Conservation (phyloP, 1,284 basidiomycete genomes). For the Sanghuangporus sanghuang region DNA sequence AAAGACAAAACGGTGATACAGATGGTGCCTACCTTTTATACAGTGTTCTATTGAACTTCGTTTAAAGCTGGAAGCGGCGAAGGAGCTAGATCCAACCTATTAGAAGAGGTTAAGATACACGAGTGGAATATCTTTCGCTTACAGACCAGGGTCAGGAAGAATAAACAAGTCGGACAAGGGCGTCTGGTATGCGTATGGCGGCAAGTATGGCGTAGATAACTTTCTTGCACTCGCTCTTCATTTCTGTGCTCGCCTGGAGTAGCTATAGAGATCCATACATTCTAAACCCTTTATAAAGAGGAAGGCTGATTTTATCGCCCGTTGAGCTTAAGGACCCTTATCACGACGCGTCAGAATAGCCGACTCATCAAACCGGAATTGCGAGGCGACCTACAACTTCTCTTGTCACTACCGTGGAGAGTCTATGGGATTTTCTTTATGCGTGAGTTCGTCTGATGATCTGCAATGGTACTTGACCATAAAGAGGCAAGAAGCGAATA, state of each 20-base stretch:
- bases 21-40: too few relatives aligned
- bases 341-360: background rate
- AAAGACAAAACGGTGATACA: too few relatives aligned
- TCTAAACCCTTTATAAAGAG: background rate
- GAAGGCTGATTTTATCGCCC: background rate
- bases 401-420: background rate
- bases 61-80: too few relatives aligned
- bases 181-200: conserved; percentile 7
- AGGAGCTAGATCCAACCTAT: too few relatives aligned
- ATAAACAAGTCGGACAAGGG: background rate
- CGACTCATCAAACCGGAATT: background rate
- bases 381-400: background rate
- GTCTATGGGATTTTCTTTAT: background rate
- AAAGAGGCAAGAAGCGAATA: background rate
- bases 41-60: too few relatives aligned
- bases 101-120: too few relatives aligned
- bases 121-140: too few relatives aligned
- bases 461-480: background rate
- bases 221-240: background rate
- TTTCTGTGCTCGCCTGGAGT: background rate
- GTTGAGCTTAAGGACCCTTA: background rate
- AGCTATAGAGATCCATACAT: background rate
- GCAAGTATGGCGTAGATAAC: conserved; percentile 9
- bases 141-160: background rate
- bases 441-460: background rate